Evolutionary conservation across 768 basidiomycete species (phyloP), one percentile per base, ranked within the genome.

Genomic region (Boletellus ananas): DNA sequence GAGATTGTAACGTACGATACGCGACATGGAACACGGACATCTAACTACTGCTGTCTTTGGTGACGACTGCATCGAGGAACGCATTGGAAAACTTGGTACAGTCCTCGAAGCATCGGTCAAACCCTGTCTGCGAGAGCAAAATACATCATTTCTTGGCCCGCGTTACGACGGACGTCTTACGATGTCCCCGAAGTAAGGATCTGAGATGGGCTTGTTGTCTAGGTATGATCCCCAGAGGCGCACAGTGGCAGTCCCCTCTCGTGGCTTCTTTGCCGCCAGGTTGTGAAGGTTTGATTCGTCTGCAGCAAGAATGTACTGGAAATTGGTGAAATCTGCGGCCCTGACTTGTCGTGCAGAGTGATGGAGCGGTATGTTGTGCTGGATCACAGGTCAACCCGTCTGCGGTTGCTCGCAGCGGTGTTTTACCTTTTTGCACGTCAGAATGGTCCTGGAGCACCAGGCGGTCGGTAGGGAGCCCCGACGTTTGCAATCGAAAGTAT

Each of bases 241-340:
- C 27, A 93, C 76, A 43, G 76, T 73, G 0, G 89, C 87, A 4
- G 81, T 84, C 16, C 79, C 67, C 55, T 79, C 72, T 58, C 39
- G 29, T 74, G 79, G 78, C 54, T 72, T 70, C 38, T 81, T 74
- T 45, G 75, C 74, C 38, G 79, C 58, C 38, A 93, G 72, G 51
- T 80, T 73, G 33, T 76, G 76, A 55, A 89, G 74, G 68, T 94
- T 94, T 60, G 73, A 81, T 50, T 78, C 77, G 62, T 95, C 94
- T 36, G 92, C 81, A 8, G 92, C 90, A 12, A 97, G 75, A 58
- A 97, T 92, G 59, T 94, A 84, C 45, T 88, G 84, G 67, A 91
- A 95, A 14, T 66, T 64, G 16, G 67, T 73, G 64, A 91, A 95
- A 69, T 96, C 94, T 1, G 74, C 73, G n/a, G 51, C 45, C 41